Base-by-base conservation (phyloP, 2,329 filamentous ascomycete genomes). In the Sclerotinia subarctica region DNA sequence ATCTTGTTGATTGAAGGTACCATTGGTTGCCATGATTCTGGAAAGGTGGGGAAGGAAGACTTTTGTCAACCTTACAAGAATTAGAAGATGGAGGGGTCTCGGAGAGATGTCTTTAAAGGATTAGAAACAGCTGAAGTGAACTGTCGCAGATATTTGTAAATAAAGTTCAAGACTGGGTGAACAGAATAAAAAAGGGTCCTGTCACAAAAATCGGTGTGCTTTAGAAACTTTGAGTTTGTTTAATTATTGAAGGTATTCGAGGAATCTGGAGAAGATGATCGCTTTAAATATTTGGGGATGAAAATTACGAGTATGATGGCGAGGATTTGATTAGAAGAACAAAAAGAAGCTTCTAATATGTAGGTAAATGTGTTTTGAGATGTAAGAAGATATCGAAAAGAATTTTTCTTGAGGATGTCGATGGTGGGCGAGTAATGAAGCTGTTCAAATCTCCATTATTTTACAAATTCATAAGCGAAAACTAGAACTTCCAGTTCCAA, bases 1-100 rank as follows among this genome's bases (percentile, higher is more conserved):
- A 47, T 78, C 75, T 71, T 77, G 76, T 70, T 77, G 74, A 44
- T 70, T 64, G 71, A 76, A 78, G 71, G 68, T 76, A 68, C 77
- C 77, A 73, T 78, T 78, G 74, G 77, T 76, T 26, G 76, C 73
- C 76, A 77, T 77, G 68, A 47, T 74, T 71, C 24, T 62, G 44
- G 49, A 67, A 53, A 64, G 60, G 63, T 71, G 69, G 73, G 70
- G 71, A 69, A 71, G 71, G 70, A 49, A 42, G 53, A 59, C 54
- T 66, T 69, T 67, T 67, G 72, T 73, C 72, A 59, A 72, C 71
- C 71, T 73, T 69, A 67, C 68, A 59, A 66, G 29, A 69, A 69
- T 69, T 65, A 65, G 56, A 60, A 70, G 49, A 70, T 67, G 26
- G 65, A 62, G 57, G 65, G 57, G 57, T 62, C 49, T 63, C 24